Percentiles rank a stretch among this genome's conserved stretches.
phyloP scores from a whole-genome alignment of 306 rosid species.

The Cyclanthera cordifolia region DNA sequence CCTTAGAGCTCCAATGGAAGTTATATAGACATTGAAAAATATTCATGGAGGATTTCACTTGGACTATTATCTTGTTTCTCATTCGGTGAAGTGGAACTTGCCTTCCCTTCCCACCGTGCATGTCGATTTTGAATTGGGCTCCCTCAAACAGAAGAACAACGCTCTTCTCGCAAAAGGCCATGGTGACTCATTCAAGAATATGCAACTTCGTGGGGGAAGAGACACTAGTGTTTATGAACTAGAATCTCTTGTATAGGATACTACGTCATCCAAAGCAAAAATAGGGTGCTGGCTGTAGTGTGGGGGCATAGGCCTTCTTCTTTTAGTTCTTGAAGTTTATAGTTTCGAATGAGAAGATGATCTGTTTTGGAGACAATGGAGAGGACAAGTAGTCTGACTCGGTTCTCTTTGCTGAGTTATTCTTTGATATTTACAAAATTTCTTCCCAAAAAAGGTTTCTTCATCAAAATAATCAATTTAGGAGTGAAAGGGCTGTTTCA shows the following conservation, averaged over 20 bases:
- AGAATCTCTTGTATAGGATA: not conserved
- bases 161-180: not conserved
- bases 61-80: not conserved
- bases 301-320: not conserved
- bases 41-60: not conserved
- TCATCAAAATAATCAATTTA: not conserved
- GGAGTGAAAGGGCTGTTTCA: not conserved
- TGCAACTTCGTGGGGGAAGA: not conserved
- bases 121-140: not conserved
- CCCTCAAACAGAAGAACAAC: not conserved
- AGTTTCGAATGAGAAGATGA: not conserved
- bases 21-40: not conserved
- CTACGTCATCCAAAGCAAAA: not conserved
- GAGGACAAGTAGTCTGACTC: not conserved
- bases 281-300: not conserved
- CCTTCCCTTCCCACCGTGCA: not conserved
- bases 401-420: not conserved
- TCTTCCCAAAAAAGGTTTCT: not conserved
- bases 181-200: not conserved
- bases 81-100: not conserved
- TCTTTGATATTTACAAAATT: not conserved
- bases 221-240: not conserved
- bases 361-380: not conserved
- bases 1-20: not conserved
- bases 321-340: not conserved